These are phyloP conservation scores for Hypoxylon sp. DNA, from an alignment of 2,329 filamentous ascomycete species.

Conservation along the genomic window DNA sequence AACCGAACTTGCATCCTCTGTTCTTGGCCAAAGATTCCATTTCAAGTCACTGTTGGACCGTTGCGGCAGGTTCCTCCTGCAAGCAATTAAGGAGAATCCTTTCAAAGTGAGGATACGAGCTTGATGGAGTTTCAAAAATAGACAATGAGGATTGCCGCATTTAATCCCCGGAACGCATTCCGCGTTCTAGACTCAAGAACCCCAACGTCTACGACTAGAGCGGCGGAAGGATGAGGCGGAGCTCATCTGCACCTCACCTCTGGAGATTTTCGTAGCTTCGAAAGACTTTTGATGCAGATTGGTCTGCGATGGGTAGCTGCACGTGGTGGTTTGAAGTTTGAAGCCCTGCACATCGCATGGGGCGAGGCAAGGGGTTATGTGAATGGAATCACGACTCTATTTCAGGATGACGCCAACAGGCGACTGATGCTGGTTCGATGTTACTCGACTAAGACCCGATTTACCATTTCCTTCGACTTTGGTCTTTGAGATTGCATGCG, in stretches of 20 bases:
- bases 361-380: slow-evolving; percentile 14
- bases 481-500: neutral
- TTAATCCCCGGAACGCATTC: neutral
- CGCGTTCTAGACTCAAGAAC: slow-evolving; percentile 14
- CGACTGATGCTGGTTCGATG: neutral
- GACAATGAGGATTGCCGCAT: slow-evolving; percentile 3
- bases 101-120: slow-evolving; percentile 16
- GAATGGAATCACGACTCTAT: slow-evolving; percentile 19
- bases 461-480: neutral
- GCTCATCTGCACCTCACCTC: slow-evolving; percentile 9
- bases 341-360: slow-evolving; percentile 14
- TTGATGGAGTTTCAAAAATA: slow-evolving; percentile 30
- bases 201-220: slow-evolving; percentile 9
- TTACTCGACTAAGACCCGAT: neutral
- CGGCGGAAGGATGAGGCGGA: slow-evolving; percentile 34
- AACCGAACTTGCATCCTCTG: slow-evolving; percentile 5
- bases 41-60: slow-evolving; percentile 12
- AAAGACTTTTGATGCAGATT: neutral
- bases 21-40: slow-evolving; percentile 11
- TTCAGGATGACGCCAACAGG: slow-evolving; percentile 15
- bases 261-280: neutral
- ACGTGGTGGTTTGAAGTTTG: slow-evolving; percentile 4
- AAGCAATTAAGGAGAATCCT: slow-evolving; percentile 13
- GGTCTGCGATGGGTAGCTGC: neutral
- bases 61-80: slow-evolving; percentile 28